phyloP scores from a whole-genome alignment of 2,329 filamentous ascomycete species.

The Fusarium armeniacum region DNA sequence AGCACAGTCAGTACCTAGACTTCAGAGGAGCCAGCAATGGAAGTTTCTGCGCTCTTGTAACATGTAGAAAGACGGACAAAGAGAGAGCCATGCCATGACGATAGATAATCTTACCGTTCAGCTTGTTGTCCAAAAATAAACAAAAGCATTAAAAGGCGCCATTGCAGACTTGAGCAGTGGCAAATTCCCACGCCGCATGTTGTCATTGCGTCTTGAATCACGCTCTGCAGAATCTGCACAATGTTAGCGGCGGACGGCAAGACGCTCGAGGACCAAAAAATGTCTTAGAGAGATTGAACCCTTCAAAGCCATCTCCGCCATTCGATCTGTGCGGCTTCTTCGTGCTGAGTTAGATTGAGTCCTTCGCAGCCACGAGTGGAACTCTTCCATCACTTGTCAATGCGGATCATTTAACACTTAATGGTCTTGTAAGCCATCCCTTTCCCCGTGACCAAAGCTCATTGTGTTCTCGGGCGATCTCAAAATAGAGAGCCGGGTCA shows the following conservation, averaged over 20 bases:
- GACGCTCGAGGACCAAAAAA: neutral
- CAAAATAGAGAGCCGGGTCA: slow-evolving; percentile 18
- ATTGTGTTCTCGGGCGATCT: slow-evolving; percentile 18
- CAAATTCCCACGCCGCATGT: neutral
- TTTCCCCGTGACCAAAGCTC: slow-evolving; percentile 12
- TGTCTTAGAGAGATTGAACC: slow-evolving; percentile 2
- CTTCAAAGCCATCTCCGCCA: slow-evolving; percentile 3
- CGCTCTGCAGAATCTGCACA: neutral
- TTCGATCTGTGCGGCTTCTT: slow-evolving; percentile 15
- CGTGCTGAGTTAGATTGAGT: slow-evolving; percentile 33
- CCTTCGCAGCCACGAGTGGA: slow-evolving; percentile 28
- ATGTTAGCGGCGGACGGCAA: neutral
- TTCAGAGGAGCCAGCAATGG: neutral
- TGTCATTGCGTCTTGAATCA: neutral
- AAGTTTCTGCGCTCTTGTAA: neutral
- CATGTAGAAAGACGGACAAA: neutral
- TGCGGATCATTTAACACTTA: slow-evolving; percentile 18
- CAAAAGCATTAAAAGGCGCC: neutral
- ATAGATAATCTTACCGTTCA: neutral
- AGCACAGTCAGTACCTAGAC: slow-evolving; percentile 1
- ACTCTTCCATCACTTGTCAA: slow-evolving; percentile 13
- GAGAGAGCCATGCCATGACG: neutral
- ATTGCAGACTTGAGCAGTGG: neutral
- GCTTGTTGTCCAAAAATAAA: neutral
- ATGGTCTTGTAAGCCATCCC: slow-evolving; percentile 17